Base-by-base conservation (phyloP, 2,329 filamentous ascomycete species). In the Alternaria longipes region DNA sequence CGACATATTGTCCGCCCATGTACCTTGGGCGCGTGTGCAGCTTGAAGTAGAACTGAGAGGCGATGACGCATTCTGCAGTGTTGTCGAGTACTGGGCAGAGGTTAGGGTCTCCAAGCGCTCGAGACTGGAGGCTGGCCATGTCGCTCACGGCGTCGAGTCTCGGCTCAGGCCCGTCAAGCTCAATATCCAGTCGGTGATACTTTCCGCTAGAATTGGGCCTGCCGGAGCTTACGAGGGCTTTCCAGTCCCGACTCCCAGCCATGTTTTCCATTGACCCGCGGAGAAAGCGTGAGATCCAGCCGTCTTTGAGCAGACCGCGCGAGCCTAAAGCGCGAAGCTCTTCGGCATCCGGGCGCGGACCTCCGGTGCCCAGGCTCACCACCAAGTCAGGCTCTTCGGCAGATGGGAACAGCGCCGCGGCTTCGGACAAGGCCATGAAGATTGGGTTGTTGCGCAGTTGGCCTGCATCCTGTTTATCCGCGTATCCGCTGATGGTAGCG, bases 381-480 rank as follows among this genome's bases (percentile, higher is more conserved):
- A 45, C 42, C 7, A 45, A 45, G 42, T 45, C 42, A 45, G 42
- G 42, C 42, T 45, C 42, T 45, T 45, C 42, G 26, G 42, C 26
- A 22, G 12, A 45, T 24, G 42, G 42, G 18, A 45, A 45, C 18
- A 45, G 26, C 42, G 42, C 42, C 42, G 24, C 42, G 42, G 42
- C 42, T 45, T 45, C 42, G 26, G 42, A 45, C 4, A 45, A 24
- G 20, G 42, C 42, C 42, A 45, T 45, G 26, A 22, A 45, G 42
- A 45, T 45, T 11, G 42, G 42, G 42, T 45, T 45, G 8, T 45
- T 45, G 42, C 42, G 42, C 20, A 45, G 42, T 22, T 3, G 16
- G 26, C 42, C 42, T 11, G 42, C 16, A 22, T 45, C 42, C 42
- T 45, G 42, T 20, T 45, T 18, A 8, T 45, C 42, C 20, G 20